Percentiles rank a stretch among this genome's conserved stretches.
Evolutionary conservation across 139 green algal genomes (phyloP).

Genomic region (Edaphochlamys debaryana): DNA sequence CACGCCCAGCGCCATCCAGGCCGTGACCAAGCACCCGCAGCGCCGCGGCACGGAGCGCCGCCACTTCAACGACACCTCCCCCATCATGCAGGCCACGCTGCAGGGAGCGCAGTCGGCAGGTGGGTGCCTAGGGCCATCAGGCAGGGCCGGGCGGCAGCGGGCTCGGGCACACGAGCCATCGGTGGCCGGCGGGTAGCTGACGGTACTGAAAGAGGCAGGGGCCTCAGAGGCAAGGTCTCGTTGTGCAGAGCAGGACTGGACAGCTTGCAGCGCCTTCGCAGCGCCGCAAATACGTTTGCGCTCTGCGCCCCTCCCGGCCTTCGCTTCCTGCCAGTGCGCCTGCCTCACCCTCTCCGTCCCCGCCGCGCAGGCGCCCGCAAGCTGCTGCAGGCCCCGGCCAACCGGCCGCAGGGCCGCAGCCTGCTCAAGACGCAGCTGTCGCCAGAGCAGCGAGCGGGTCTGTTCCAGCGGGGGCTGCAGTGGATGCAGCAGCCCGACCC

Average conservation of each 20-base stretch:
- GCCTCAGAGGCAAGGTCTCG: too few relatives aligned
- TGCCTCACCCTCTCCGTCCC: neutral
- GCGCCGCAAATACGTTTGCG: too few relatives aligned
- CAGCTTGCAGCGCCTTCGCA: too few relatives aligned
- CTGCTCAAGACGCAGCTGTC: constrained; percentile 19
- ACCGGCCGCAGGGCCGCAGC: neutral
- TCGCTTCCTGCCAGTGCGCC: too few relatives aligned
- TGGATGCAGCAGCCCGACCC: constrained; percentile 32
- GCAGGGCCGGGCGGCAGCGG: too few relatives aligned
- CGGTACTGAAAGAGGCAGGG: too few relatives aligned
- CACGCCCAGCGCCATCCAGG: constrained; percentile 48
- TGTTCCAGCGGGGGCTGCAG: constrained; percentile 31
- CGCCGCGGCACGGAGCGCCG: constrained; percentile 19
- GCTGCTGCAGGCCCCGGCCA: constrained; percentile 4
- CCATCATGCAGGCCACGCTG: constrained; percentile 30
- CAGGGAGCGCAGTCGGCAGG: constrained; percentile 3
- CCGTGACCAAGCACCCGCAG: constrained; percentile 51
- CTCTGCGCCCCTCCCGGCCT: too few relatives aligned
- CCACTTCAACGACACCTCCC: constrained; percentile 34
- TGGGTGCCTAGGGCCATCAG: neutral
- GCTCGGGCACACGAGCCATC: too few relatives aligned
- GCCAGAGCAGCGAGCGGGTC: neutral
- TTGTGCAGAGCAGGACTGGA: too few relatives aligned
- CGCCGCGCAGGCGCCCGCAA: constrained; percentile 12
- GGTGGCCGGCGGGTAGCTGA: too few relatives aligned